Evolutionary conservation across 495 filamentous ascomycete species (phyloP).

Genomic region (Margaritispora aquatica): DNA sequence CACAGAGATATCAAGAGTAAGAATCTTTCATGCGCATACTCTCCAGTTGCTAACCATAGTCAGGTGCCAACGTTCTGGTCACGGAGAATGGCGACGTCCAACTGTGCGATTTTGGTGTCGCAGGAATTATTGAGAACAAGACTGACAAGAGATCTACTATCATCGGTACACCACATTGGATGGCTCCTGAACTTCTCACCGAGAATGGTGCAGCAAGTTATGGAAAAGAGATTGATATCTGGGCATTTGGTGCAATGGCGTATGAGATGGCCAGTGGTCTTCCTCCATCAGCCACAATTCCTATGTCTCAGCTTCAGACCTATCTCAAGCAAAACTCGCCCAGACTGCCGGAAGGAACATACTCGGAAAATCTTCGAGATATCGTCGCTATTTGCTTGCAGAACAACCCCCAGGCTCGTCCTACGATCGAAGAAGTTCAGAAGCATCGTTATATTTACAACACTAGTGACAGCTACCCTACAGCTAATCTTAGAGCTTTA

Average conservation of each 20-base stretch:
- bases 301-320: constrained; percentile 49
- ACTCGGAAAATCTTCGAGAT: constrained; percentile 66
- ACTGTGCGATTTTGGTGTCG: constrained; percentile 94
- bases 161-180: constrained; percentile 94
- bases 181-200: constrained; percentile 83
- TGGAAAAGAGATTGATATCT: constrained; percentile 78
- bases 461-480: constrained; percentile 63
- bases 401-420: constrained; percentile 65
- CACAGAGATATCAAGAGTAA: constrained; percentile 93
- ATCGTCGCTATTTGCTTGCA: constrained; percentile 78
- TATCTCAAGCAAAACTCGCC: constrained; percentile 57
- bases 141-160: constrained; percentile 85
- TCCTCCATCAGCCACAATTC: constrained; percentile 59
- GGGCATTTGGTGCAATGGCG: constrained; percentile 88
- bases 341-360: constrained; percentile 69
- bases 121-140: constrained; percentile 77
- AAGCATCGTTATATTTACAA: constrained; percentile 56
- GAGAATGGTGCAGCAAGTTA: constrained; percentile 40
- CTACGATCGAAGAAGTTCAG: constrained; percentile 61
- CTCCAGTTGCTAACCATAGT: constrained; percentile 5
- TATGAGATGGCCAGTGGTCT: constrained; percentile 88
- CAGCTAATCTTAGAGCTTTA: constrained; percentile 59
- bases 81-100: constrained; percentile 82
- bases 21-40: background rate
- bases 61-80: constrained; percentile 83